Percentiles rank a stretch among this genome's conserved stretches.
These are phyloP conservation scores for Fusarium pseudograminearum DNA, from an alignment of 2,329 filamentous ascomycete species.

Conservation along the genomic window DNA sequence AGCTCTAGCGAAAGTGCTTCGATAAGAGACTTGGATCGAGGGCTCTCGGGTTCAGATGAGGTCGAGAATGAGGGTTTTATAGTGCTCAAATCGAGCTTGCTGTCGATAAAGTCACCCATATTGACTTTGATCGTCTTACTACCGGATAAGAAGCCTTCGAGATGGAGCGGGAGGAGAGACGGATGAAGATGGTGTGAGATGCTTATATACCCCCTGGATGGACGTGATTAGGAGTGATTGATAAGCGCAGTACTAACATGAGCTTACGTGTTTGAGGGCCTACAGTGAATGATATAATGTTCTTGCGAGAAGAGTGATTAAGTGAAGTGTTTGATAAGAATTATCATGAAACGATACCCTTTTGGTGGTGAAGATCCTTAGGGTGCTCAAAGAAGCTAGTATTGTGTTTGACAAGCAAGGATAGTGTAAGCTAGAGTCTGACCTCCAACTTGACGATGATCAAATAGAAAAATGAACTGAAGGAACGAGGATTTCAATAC, in stretches of 20 bases:
- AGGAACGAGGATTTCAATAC: neutral
- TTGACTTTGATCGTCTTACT: neutral
- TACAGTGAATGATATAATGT: neutral
- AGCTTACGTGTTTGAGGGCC: constrained; percentile 3
- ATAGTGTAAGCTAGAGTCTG: constrained; percentile 32
- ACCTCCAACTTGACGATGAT: constrained; percentile 8
- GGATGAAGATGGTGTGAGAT: neutral
- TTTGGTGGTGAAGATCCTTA: constrained; percentile 2
- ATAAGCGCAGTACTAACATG: constrained; percentile 1
- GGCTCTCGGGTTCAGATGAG: constrained; percentile 36
- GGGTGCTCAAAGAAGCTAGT: constrained; percentile 24
- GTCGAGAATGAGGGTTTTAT: constrained; percentile 34
- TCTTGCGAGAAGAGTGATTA: neutral
- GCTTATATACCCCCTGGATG: constrained; percentile 23
- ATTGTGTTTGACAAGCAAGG: constrained; percentile 15
- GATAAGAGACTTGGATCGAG: constrained; percentile 46
- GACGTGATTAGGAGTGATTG: constrained; percentile 9
- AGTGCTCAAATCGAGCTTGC: constrained; percentile 20
- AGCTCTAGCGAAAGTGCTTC: constrained; percentile 60
- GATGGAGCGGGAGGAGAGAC: neutral
- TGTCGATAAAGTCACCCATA: constrained; percentile 30
- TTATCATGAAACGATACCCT: constrained; percentile 5
- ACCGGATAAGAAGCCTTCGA: neutral
- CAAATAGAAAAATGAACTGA: neutral
- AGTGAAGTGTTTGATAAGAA: constrained; percentile 3